Evolutionary conservation across 306 rosid species (phyloP).

Genomic region (Spatholobus suberectus): DNA sequence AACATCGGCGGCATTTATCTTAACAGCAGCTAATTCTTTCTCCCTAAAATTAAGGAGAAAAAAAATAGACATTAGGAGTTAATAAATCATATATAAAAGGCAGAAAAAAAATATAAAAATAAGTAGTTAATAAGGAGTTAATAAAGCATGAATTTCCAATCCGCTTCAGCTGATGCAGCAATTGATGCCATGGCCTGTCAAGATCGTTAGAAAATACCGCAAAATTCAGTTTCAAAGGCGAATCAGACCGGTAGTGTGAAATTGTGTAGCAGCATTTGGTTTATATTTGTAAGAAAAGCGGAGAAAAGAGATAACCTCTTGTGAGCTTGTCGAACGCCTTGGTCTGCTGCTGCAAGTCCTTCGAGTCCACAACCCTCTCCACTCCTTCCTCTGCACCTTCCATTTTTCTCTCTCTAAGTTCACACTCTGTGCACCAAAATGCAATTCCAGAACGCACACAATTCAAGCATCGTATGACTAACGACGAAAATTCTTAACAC

Average conservation of each 20-base stretch:
- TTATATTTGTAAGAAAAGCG: too few species aligned
- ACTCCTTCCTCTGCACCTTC: neutral
- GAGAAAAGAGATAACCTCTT: too few species aligned
- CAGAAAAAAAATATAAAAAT: too few species aligned
- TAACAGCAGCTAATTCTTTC: conserved; percentile 11
- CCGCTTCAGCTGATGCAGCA: neutral
- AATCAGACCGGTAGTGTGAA: too few species aligned
- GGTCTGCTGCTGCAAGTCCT: neutral
- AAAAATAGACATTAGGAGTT: neutral
- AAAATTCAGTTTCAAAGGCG: neutral
- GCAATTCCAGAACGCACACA: too few species aligned
- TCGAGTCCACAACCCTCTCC: neutral
- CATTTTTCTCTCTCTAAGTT: neutral
- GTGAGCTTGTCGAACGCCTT: neutral
- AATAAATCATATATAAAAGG: neutral
- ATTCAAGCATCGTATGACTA: too few species aligned
- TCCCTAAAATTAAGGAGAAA: neutral
- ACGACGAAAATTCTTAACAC: too few species aligned
- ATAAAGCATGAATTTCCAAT: neutral
- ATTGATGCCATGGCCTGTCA: neutral
- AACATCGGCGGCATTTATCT: conserved; percentile 1
- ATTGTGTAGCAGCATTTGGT: too few species aligned
- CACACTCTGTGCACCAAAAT: too few species aligned
- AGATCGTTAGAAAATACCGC: neutral
- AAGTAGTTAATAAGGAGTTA: too few species aligned